Base-by-base conservation (phyloP, 2,329 filamentous ascomycete species). In the Colletotrichum tabaci region DNA sequence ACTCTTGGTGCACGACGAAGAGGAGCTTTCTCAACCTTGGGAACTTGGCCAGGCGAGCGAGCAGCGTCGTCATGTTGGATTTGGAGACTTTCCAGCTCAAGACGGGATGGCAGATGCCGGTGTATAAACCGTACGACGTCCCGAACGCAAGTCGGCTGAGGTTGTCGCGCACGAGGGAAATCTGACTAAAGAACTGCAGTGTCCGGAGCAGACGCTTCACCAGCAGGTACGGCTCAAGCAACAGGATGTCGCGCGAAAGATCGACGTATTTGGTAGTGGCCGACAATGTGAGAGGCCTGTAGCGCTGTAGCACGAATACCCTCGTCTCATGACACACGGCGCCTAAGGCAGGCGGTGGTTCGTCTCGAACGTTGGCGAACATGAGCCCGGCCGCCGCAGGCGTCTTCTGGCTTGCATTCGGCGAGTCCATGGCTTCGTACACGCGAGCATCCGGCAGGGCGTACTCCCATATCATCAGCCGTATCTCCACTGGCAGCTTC, bases 171-270 rank as follows among this genome's bases (percentile, higher is more conserved):
- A 86, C 77, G 6, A 84, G 79, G 21, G 84, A 81, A 57, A 86
- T 82, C 76, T 85, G 83, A 75, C 82, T 82, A 76, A 87, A 81
- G 61, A 86, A 83, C 40, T 84, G 81, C 55, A 86, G 77, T 18
- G 84, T 83, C 52, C 85, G 84, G 71, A 86, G 79, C 23, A 87
- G 79, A 61, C 84, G 79, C 77, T 85, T 84, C 74, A 86, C 82
- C 60, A 85, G 82, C 10, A 87, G 78, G 74, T 86, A 86, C 1
- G 84, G 84, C 73, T 87, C 85, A 44, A 87, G 81, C 30, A 87
- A 77, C 44, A 87, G 77, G 47, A 86, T 81, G 71, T 87, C 85
- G 44, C 84, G 82, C 40, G 80, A 78, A 12, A 86, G 80, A 72
- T 86, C 84, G 71, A 87, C 79, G 53, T 82, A 84, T 74, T 87